Conservation (phyloP, 495 filamentous ascomycete genomes). For the Penicillium taxi region DNA sequence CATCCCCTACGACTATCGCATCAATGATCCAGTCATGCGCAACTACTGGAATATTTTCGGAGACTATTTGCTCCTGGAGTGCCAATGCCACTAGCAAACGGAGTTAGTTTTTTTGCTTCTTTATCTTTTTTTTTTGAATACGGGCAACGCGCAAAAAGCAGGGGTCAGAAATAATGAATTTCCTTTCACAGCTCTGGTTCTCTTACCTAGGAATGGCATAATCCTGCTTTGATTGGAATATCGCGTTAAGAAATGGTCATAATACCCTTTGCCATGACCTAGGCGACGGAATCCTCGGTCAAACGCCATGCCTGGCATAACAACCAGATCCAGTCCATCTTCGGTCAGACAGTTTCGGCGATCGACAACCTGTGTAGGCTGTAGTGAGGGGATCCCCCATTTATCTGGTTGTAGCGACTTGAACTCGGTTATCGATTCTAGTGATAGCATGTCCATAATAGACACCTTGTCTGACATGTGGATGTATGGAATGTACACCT, state of each 20-base stretch:
- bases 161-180: slow-evolving; percentile 9
- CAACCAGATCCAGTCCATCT: slow-evolving; percentile 66
- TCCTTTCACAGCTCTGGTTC: background rate
- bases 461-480: slow-evolving; percentile 52
- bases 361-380: slow-evolving; percentile 48
- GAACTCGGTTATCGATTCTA: slow-evolving; percentile 67
- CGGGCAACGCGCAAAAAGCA: slow-evolving; percentile 2
- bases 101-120: slow-evolving; percentile 20
- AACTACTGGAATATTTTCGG: slow-evolving; percentile 58
- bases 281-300: slow-evolving; percentile 66
- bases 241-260: slow-evolving; percentile 81
- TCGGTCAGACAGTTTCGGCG: slow-evolving; percentile 63
- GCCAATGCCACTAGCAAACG: slow-evolving; percentile 65
- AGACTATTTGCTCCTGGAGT: slow-evolving; percentile 78
- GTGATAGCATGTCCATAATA: slow-evolving; percentile 88
- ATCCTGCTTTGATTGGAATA: slow-evolving; percentile 46
- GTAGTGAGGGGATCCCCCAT: slow-evolving; percentile 88
- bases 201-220: slow-evolving; percentile 41
- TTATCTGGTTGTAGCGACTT: slow-evolving; percentile 63
- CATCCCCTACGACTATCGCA: slow-evolving; percentile 56
- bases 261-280: slow-evolving; percentile 95
- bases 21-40: slow-evolving; percentile 59
- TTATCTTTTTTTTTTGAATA: background rate
- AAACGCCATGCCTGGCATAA: slow-evolving; percentile 93
- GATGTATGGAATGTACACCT: slow-evolving; percentile 86